These are phyloP conservation scores for Ceratocystis smalleyi DNA, from an alignment of 2,329 filamentous ascomycete species.

Conservation along the genomic window DNA sequence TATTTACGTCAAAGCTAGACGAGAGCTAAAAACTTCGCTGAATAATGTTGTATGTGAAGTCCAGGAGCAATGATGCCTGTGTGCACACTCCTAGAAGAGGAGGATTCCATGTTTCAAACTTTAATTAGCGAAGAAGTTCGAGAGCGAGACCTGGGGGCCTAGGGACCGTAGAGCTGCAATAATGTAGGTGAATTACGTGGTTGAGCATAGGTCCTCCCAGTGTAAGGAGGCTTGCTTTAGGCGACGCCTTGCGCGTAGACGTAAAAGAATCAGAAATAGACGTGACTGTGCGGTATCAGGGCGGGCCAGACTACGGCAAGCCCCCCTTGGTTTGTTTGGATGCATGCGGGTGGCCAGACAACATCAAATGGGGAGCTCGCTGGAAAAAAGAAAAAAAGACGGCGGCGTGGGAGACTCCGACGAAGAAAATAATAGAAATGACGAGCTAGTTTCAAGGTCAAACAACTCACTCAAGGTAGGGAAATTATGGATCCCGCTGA, in stretches of 20 bases:
- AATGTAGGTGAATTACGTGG: not conserved
- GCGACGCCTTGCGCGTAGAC: too few species aligned
- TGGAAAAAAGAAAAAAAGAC: not conserved
- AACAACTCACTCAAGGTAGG: not conserved
- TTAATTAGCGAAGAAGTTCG: not conserved
- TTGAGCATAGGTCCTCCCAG: too few species aligned
- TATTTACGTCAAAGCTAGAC: too few species aligned
- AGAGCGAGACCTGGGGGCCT: not conserved
- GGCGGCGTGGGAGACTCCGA: not conserved
- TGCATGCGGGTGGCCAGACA: not conserved
- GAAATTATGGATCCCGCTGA: not conserved
- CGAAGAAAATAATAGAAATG: not conserved
- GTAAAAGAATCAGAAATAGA: too few species aligned
- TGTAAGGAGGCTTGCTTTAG: not conserved
- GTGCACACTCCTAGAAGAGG: not conserved
- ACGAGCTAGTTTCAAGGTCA: constrained; percentile 1
- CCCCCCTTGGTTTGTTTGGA: too few species aligned
- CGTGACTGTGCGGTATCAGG: too few species aligned
- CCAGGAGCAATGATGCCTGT: not conserved
- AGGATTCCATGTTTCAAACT: constrained; percentile 3
- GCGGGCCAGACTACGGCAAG: too few species aligned
- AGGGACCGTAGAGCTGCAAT: not conserved
- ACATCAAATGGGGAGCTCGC: not conserved
- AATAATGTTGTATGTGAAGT: not conserved
- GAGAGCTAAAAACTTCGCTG: too few species aligned